Base-by-base conservation (phyloP, 1,284 basidiomycete species). In the Melampsora americana region DNA sequence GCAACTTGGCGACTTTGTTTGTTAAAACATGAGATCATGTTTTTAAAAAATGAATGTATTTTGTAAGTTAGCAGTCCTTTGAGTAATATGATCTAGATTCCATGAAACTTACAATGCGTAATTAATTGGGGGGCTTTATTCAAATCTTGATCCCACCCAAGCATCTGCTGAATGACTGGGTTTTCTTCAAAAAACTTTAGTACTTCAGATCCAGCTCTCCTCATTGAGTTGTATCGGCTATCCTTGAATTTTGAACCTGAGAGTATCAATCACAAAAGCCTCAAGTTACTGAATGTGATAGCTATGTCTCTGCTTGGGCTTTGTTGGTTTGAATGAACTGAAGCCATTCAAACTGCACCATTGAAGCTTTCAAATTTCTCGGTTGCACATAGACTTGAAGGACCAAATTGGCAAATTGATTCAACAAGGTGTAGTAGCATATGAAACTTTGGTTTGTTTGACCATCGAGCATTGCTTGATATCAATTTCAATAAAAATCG, bases 381-480 rank as follows among this genome's bases (percentile, higher is more conserved):
- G 23, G 62, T 65, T 14, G 62, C 62, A 65, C 32, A 65, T 3
- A 65, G 62, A 9, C 61, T 3, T 28, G 61, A 28, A 16, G 61
- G 61, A 7, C 61, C 26, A 64, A 64, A 64, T 28, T 23, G 23
- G 7, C n/a, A 18, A 14, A 82, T 71, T 26, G 81, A 79, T 5
- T 69, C 56, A 18, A 75, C 62, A 16, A 81, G 70, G 35, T 81
- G 81, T 1, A 77, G 62, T 1, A 65, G 83, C 78, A 1, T 71
- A 50, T 82, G 81, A 42, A 82, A 84, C 69, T 85, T 85, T 1
- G 83, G 82, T 73, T 85, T 85, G 77, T 85, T 84, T 74, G 84
- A 83, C 84, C 84, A 84, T 0, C 77, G 80, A 5, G 67, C 66
- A 1, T 80, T 82, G 80, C 81, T 83, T 0, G 44, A 69, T 0